Conservation (phyloP, 495 filamentous ascomycete species). For the Filosporella fistucella region DNA sequence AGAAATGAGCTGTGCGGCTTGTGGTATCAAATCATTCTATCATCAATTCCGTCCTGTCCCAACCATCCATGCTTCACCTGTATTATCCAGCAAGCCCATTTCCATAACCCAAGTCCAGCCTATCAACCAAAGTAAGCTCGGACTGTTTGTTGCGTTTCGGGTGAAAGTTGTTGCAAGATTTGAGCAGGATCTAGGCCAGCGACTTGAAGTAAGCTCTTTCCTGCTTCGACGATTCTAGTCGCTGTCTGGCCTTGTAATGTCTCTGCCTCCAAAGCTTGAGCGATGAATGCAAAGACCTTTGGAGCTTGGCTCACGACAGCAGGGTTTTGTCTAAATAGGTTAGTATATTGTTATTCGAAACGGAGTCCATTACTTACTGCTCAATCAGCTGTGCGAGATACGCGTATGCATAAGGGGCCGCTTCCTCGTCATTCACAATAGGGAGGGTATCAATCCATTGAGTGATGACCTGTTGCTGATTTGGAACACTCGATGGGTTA, state of each 20-base stretch:
- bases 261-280: slow-evolving; percentile 83
- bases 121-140: slow-evolving; percentile 61
- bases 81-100: not conserved
- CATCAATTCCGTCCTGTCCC: slow-evolving; percentile 12
- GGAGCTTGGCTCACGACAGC: slow-evolving; percentile 68
- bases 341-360: slow-evolving; percentile 6
- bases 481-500: slow-evolving; percentile 69
- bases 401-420: slow-evolving; percentile 91
- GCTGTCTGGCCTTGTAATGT: slow-evolving; percentile 82
- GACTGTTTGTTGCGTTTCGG: slow-evolving; percentile 73
- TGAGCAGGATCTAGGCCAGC: slow-evolving; percentile 67
- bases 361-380: slow-evolving; percentile 61
- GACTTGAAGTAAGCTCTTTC: slow-evolving; percentile 65
- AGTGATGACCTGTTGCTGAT: slow-evolving; percentile 64
- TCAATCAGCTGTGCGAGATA: slow-evolving; percentile 91
- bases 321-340: slow-evolving; percentile 69
- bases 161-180: slow-evolving; percentile 63
- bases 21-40: slow-evolving; percentile 22
- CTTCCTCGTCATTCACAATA: slow-evolving; percentile 93
- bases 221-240: slow-evolving; percentile 63
- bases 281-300: slow-evolving; percentile 77
- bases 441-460: slow-evolving; percentile 90
- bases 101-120: not conserved
- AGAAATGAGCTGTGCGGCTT: slow-evolving; percentile 14
- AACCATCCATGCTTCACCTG: slow-evolving; percentile 2